Conservation (phyloP, 345 rosid genomes). For the Populus alba region DNA sequence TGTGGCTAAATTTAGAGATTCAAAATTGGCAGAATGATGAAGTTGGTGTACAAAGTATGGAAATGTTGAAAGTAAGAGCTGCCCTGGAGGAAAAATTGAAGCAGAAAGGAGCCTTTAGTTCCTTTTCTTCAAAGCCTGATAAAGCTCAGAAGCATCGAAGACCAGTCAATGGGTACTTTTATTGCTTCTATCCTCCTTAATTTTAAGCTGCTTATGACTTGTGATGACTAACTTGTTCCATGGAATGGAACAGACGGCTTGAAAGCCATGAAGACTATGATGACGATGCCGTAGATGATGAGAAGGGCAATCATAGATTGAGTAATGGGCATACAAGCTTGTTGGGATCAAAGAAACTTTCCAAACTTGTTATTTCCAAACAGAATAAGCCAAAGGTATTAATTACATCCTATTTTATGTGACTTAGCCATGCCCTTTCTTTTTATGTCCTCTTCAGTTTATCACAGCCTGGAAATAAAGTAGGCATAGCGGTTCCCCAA, state of each 20-base stretch:
- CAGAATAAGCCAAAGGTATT: constrained; percentile 60
- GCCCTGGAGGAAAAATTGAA: constrained; percentile 77
- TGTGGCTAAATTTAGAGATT: constrained; percentile 16
- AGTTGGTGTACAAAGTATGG: constrained; percentile 66
- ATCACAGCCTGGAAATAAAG: not conserved
- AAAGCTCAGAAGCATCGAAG: constrained; percentile 47
- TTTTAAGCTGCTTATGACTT: constrained; percentile 18
- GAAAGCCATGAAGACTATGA: constrained; percentile 79
- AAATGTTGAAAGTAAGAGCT: constrained; percentile 85
- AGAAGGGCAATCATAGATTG: constrained; percentile 25
- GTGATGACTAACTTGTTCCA: constrained; percentile 15
- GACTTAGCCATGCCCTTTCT: not conserved
- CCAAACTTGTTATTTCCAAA: constrained; percentile 47
- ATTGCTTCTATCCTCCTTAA: not conserved
- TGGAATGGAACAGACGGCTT: constrained; percentile 50
- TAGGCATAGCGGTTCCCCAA: too few relatives aligned
- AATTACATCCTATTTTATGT: not conserved
- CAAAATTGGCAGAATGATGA: constrained; percentile 48
- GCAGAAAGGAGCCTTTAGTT: constrained; percentile 51
- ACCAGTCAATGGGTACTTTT: constrained; percentile 56
- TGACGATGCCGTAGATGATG: constrained; percentile 55
- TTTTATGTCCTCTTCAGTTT: not conserved
- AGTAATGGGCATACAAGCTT: constrained; percentile 25
- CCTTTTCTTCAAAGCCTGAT: constrained; percentile 43
- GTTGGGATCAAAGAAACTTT: constrained; percentile 39